Conservation (phyloP, 805 yeast genomes). For the Myxozyma udenii region DNA sequence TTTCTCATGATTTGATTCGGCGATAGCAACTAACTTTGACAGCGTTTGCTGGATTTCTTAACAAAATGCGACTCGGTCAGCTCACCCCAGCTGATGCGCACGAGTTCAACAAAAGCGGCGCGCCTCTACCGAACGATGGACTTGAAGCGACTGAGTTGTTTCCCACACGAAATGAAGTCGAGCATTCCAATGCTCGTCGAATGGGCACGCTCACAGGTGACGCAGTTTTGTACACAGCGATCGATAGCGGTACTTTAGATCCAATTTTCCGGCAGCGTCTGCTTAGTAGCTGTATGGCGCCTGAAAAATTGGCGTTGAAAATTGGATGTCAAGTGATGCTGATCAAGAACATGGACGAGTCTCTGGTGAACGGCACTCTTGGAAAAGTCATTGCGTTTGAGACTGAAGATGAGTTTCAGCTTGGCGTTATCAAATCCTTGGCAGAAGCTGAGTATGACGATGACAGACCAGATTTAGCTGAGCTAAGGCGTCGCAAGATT, state of each 20-base stretch:
- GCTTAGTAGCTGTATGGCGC: conserved; percentile 68
- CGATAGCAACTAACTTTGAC: too few relatives aligned
- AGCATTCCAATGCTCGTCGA: conserved; percentile 60
- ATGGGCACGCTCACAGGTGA: conserved; percentile 51
- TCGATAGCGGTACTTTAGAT: conserved; percentile 41
- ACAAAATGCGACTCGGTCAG: conserved; percentile 72
- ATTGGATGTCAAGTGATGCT: conserved; percentile 94
- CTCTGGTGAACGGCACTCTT: conserved; percentile 84
- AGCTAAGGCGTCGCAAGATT: conserved; percentile 1
- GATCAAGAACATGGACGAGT: conserved; percentile 72
- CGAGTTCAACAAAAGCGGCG: background rate
- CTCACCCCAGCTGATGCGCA: conserved; percentile 43
- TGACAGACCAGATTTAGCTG: conserved; percentile 18
- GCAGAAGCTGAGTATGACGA: conserved; percentile 15
- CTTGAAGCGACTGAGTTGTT: conserved; percentile 85
- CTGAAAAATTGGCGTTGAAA: conserved; percentile 59
- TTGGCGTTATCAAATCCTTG: background rate
- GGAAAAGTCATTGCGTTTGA: conserved; percentile 69
- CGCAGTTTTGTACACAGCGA: conserved; percentile 45
- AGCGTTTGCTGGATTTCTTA: conserved; percentile 72
- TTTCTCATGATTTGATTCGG: background rate
- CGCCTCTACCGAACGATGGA: conserved; percentile 54
- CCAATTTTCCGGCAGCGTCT: conserved; percentile 39
- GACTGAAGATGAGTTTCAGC: conserved; percentile 35
- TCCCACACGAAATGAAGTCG: conserved; percentile 84